Conservation (phyloP, 495 filamentous ascomycete genomes). For the Aspergillus diversus region DNA sequence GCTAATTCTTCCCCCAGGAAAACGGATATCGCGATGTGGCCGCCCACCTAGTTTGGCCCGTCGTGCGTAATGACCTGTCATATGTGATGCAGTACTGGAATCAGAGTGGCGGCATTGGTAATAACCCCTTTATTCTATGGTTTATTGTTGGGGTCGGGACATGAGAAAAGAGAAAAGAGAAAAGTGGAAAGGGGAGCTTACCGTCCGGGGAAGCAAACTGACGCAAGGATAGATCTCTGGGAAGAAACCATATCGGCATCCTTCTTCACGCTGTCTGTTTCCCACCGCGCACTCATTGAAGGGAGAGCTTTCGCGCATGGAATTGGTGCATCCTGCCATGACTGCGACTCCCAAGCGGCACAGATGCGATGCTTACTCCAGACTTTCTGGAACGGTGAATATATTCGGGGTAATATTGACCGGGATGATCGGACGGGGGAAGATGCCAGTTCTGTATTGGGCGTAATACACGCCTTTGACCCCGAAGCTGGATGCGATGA, state of each 20-base stretch:
- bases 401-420: constrained; percentile 58
- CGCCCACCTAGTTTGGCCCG: constrained; percentile 56
- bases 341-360: constrained; percentile 59
- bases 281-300: constrained; percentile 62
- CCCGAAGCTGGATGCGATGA: constrained; percentile 55
- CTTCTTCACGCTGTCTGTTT: constrained; percentile 62
- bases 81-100: constrained; percentile 76
- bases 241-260: constrained; percentile 67
- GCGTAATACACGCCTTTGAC: constrained; percentile 67
- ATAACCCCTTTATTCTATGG: neutral
- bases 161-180: too few relatives aligned
- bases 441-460: constrained; percentile 66
- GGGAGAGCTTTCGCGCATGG: constrained; percentile 58
- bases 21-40: constrained; percentile 36
- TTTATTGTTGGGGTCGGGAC: too few relatives aligned
- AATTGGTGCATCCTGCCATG: constrained; percentile 43
- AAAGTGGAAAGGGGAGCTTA: constrained; percentile 1
- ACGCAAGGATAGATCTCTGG: constrained; percentile 59
- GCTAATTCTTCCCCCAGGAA: constrained; percentile 18
- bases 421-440: constrained; percentile 55
- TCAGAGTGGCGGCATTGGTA: constrained; percentile 48
- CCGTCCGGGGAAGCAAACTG: neutral
- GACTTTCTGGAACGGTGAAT: constrained; percentile 65
- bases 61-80: constrained; percentile 68
- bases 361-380: constrained; percentile 65